Conservation (phyloP, 1,139 yeast species). For the Hyphopichia buzzinii region DNA sequence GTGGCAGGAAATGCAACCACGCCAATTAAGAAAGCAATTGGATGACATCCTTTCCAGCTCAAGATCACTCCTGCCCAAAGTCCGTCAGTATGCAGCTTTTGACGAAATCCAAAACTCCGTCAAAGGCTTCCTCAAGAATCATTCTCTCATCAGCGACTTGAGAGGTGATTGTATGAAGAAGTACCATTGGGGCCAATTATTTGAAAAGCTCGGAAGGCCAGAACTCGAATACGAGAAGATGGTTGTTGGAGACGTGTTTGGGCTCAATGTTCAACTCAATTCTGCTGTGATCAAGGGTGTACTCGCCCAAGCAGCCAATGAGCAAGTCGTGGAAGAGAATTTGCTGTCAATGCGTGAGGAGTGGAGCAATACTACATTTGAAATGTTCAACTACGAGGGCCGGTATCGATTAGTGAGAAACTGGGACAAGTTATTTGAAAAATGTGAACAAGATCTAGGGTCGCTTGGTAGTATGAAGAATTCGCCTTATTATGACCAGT, state of each 20-base stretch:
- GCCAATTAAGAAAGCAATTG: conserved; percentile 47
- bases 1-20: conserved; percentile 55
- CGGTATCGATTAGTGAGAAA: conserved; percentile 60
- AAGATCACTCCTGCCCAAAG: conserved; percentile 53
- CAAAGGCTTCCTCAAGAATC: conserved; percentile 37
- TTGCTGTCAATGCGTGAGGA: conserved; percentile 42
- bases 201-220: conserved; percentile 24
- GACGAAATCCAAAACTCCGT: conserved; percentile 53
- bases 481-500: conserved; percentile 61
- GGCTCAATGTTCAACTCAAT: conserved; percentile 48
- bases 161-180: conserved; percentile 57
- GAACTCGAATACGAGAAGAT: conserved; percentile 18
- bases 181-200: conserved; percentile 69
- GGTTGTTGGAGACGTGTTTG: conserved; percentile 63
- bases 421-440: conserved; percentile 65
- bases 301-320: conserved; percentile 69
- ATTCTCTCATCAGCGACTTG: conserved; percentile 46
- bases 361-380: conserved; percentile 54
- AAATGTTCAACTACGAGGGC: conserved; percentile 53
- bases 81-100: conserved; percentile 71
- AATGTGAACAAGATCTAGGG: conserved; percentile 59
- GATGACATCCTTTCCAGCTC: conserved; percentile 51
- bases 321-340: conserved; percentile 61
- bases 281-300: conserved; percentile 47
- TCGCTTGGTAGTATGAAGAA: conserved; percentile 68